Conservation (phyloP, 345 rosid species). For the Orychophragmus violaceus region DNA sequence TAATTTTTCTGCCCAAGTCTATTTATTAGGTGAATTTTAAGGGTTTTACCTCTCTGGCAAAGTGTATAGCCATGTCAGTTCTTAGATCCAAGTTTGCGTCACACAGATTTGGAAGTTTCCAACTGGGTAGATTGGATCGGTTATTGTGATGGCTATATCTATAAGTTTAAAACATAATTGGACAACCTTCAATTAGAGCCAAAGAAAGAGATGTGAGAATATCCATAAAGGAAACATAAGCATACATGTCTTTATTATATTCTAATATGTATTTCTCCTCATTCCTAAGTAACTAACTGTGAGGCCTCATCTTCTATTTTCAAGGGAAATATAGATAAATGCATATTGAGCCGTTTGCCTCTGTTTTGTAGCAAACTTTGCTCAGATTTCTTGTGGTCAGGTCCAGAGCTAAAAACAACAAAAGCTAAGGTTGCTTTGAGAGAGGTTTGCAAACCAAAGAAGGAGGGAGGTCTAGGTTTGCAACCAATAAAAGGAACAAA, state of each 20-base stretch:
- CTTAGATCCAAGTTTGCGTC: constrained; percentile 86
- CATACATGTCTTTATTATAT: background rate
- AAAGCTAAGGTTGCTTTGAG: too few relatives aligned
- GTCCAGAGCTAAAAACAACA: too few relatives aligned
- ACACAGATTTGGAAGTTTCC: constrained; percentile 80
- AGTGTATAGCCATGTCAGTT: constrained; percentile 91
- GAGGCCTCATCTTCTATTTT: background rate
- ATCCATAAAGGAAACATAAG: too few relatives aligned
- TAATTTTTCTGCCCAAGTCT: too few relatives aligned
- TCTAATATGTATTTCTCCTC: background rate
- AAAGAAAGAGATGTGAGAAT: too few relatives aligned
- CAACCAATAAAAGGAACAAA: background rate
- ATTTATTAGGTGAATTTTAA: too few relatives aligned
- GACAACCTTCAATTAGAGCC: too few relatives aligned
- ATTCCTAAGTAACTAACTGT: background rate
- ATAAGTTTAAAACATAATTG: too few relatives aligned
- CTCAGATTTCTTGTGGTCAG: background rate
- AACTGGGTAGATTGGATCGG: constrained; percentile 79
- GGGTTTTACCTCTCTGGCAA: constrained; percentile 77
- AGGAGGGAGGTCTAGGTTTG: background rate
- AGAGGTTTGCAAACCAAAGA: background rate
- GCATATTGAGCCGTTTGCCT: constrained; percentile 98
- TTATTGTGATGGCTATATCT: constrained; percentile 95
- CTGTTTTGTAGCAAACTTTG: constrained; percentile 34
- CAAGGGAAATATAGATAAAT: background rate